A percentile compares a stretch with the other conserved stretches of the same genome.
These are phyloP conservation scores for Solanum virginianum DNA, from an alignment of 257 asterid genomes.

Conservation along the genomic window DNA sequence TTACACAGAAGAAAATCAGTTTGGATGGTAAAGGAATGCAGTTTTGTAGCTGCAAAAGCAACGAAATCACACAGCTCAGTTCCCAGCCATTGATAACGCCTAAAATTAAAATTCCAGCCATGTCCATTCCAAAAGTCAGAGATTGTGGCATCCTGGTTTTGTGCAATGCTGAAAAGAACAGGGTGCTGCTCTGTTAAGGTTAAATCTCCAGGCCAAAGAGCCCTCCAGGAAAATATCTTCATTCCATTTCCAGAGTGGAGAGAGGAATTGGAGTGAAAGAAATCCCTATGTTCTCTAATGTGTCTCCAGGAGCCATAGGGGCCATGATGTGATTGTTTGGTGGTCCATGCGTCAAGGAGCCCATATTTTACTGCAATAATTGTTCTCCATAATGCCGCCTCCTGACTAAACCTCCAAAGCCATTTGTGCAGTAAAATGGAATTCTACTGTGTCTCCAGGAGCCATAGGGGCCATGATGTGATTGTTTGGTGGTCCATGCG, in stretches of 20 bases:
- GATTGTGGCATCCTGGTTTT: neutral
- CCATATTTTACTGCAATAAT: neutral
- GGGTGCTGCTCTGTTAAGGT: neutral
- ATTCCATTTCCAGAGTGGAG: neutral
- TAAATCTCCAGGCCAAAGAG: neutral
- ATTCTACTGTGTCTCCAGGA: neutral
- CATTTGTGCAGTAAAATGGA: neutral
- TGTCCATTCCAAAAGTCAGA: neutral
- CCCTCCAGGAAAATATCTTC: neutral
- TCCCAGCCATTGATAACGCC: neutral
- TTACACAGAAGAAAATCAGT: neutral
- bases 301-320: neutral
- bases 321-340: neutral
- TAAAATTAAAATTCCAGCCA: neutral
- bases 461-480: neutral
- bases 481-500: neutral
- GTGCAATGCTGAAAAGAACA: neutral
- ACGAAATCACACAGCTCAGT: neutral
- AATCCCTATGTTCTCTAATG: neutral
- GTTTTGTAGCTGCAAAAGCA: neutral
- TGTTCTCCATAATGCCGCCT: neutral
- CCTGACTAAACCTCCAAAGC: neutral
- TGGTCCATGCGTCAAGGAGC: neutral
- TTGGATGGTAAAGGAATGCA: neutral
- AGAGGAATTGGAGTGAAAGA: neutral